A percentile compares a stretch with the other conserved stretches of the same genome.
Evolutionary conservation across 108 stramenopile genomes (phyloP).

Genomic region (Bacterosira constricta): DNA sequence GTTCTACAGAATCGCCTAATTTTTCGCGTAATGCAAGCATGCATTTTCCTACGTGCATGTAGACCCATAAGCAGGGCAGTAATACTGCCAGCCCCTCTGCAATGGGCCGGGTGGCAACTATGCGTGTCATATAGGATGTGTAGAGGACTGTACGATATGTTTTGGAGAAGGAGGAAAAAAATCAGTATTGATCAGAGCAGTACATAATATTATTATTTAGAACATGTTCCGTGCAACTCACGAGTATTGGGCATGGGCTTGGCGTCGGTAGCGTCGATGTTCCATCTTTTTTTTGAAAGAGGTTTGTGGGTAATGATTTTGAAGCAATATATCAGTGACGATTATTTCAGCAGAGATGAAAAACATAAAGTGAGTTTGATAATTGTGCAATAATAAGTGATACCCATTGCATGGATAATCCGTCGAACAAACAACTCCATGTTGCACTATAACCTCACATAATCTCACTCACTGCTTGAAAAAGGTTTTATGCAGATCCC

Average conservation of each 20-base stretch:
- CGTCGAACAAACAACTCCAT: not conserved
- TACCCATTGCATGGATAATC: not conserved
- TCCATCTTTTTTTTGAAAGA: no score
- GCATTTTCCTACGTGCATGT: conserved; percentile 85
- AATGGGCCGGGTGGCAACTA: conserved; percentile 61
- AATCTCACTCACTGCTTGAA: conserved; percentile 62
- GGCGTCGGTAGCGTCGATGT: conserved; percentile 55
- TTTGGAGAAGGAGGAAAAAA: not conserved
- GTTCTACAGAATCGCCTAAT: conserved; percentile 56
- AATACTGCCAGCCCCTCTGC: conserved; percentile 81
- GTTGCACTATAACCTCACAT: not conserved
- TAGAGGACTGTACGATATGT: conserved; percentile 59
- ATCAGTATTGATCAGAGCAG: not conserved
- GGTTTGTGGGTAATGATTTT: no score
- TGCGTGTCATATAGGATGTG: conserved; percentile 82
- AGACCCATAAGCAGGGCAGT: conserved; percentile 91
- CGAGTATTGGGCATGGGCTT: conserved; percentile 76
- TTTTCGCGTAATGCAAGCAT: conserved; percentile 80
- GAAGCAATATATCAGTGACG: no score
- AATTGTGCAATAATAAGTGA: not conserved
- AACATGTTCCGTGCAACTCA: not conserved
- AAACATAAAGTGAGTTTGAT: no score
- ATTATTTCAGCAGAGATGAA: no score
- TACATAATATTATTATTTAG: not conserved
- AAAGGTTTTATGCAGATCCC: conserved; percentile 71